Base-by-base conservation (phyloP, 169 alveolate genomes). In the Ichthyophthirius multifiliis region DNA sequence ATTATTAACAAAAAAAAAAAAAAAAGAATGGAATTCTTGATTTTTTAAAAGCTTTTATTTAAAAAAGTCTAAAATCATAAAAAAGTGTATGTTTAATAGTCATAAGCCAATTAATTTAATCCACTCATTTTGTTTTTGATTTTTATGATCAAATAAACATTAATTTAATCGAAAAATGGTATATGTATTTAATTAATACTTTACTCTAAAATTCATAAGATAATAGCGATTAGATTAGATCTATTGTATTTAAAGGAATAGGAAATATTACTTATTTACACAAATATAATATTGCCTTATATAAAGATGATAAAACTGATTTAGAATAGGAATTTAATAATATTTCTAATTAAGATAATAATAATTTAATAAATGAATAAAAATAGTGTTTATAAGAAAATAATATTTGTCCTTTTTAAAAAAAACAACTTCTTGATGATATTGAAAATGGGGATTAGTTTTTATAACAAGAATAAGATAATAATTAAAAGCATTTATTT, bases 211-310 rank as follows among this genome's bases (percentile, higher is more conserved):
- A 55, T 15, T 27, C 23, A n/a, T 27, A 55, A 55, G 71, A 55
- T 23, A 55, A 39, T 23, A 55, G 71, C 16, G 71, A 55, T 12
- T 23, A 55, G 31, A 55, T 55, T 18, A 55, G 71, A 55, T 55
- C 71, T 3, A 55, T 55, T 10, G 71, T 55, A 27, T 55, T 55
- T 15, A 55, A 39, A 23, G 71, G 71, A 10, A 16, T 55, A 20
- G 71, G 71, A 55, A 55, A 55, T 27, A 55, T 55, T 27, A 55
- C 71, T 5, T 55, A 55, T 55, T 39, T 55, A 12, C 71, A 55
- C 15, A 55, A 55, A 55, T 55, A 55, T 55, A 55, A 55, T 55
- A 55, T 55, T 18, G 71, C 71, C 13, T 34, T 34, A 27, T 55
- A 2, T 27, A 23, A 55, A 5, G 71, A 55, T 27, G 43, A 55